Conservation (phyloP, 2,329 filamentous ascomycete genomes). For the Sclerotinia sclerotiorum region DNA sequence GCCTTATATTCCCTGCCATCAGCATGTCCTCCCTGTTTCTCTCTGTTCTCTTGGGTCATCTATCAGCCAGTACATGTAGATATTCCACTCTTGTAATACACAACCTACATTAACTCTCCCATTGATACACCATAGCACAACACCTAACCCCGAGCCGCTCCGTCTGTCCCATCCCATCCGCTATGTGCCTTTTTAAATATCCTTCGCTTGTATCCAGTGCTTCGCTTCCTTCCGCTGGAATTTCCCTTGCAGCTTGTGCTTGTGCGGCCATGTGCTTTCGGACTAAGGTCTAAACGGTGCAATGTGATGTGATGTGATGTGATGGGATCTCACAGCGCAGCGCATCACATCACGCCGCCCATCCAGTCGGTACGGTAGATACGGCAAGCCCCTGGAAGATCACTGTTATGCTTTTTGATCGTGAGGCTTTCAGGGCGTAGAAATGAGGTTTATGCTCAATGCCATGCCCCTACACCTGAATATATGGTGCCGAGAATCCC, state of each 20-base stretch:
- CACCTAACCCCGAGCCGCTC: conserved; percentile 11
- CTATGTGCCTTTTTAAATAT: conserved; percentile 10
- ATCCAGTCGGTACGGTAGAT: conserved; percentile 20
- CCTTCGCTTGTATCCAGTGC: conserved; percentile 10
- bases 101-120: neutral
- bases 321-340: conserved; percentile 4
- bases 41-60: conserved; percentile 20
- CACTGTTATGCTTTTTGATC: conserved; percentile 11
- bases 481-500: neutral
- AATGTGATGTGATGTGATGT: conserved; percentile 12
- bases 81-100: conserved; percentile 1
- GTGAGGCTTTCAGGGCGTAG: conserved; percentile 4
- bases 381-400: conserved; percentile 13
- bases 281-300: conserved; percentile 21
- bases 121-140: neutral
- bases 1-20: conserved; percentile 21
- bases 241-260: conserved; percentile 10
- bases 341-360: conserved; percentile 18
- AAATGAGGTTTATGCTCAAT: neutral
- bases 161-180: conserved; percentile 8
- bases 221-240: conserved; percentile 11
- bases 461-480: neutral
- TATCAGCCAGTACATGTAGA: neutral
- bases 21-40: conserved; percentile 16
- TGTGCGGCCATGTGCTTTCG: conserved; percentile 15